Evolutionary conservation across 768 basidiomycete genomes (phyloP), one percentile per base, ranked within the genome.

Genomic region (Termitomyces sp.): DNA sequence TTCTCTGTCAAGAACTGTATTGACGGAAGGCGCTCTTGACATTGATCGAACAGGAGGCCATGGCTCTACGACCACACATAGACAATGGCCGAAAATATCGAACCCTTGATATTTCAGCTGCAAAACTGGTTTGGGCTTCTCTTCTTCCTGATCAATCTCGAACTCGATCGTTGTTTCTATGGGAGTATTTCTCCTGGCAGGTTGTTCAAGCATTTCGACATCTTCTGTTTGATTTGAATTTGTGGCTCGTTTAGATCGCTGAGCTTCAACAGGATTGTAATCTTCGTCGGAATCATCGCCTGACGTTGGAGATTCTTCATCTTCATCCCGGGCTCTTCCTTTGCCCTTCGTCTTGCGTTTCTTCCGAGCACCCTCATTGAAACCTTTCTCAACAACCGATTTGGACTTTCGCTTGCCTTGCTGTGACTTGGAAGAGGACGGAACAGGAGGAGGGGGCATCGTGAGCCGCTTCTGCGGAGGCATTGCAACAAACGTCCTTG

Each of bases 41-140:
- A 63, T 60, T 4, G 68, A 59, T 33, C 75, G 78, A 35, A 83
- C 64, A 13, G 80, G 70, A 4, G 88, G 86, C 77, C 84, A 91
- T 15, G 91, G 92, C 65, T 94, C 91, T 15, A 92, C 84, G 22
- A 94, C 86, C 33, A 94, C 78, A 64, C 88, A 91, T 16, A 94
- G 77, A 66, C 88, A 91, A 51, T 83, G 81, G 0, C 84, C 86
- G 54, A 81, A 79, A 45, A 91, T 84, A 50, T 70, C 76, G 67
- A 91, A 91, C 12, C 88, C 86, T 60, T 81, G 79, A 59, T 89
- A 93, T 51, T 68, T 78, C 33, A 93, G 76, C 52, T 81, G 77
- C 32, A 91, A 70, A 29, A 78, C 59, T 6, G 88, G 85, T 63
- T 91, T 89, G 12, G 86, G 88, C 61, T 93, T 91, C 60, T 86